These are phyloP conservation scores for Lichtheimia corymbifera DNA, from an alignment of 371 early-diverging fungal species.

Conservation along the genomic window DNA sequence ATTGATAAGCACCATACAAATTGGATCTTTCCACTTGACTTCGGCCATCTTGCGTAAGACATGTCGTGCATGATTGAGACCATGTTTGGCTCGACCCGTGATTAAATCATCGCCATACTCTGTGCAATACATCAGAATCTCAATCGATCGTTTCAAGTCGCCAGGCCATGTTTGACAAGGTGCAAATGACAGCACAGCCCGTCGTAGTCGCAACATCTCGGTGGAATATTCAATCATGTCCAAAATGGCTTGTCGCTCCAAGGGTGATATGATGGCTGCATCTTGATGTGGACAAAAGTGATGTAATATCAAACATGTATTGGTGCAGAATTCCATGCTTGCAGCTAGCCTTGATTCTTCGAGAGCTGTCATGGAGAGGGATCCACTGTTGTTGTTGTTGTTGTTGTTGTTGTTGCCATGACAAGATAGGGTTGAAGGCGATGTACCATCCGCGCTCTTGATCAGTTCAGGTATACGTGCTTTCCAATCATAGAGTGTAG, in stretches of 20 bases:
- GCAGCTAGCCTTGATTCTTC: slow-evolving; percentile 1
- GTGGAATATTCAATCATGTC: slow-evolving; percentile 24
- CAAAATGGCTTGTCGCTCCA: slow-evolving; percentile 21
- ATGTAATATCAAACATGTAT: slow-evolving; percentile 21
- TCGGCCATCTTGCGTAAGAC: slow-evolving; percentile 26
- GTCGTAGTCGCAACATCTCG: slow-evolving; percentile 24
- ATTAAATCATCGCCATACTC: slow-evolving; percentile 21
- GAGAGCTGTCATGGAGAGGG: too few species aligned
- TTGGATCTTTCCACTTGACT: slow-evolving; percentile 29
- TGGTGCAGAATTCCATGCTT: slow-evolving; percentile 30
- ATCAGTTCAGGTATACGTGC: slow-evolving; percentile 8
- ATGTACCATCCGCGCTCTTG: too few species aligned
- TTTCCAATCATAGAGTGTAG: slow-evolving; percentile 11
- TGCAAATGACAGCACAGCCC: slow-evolving; percentile 17
- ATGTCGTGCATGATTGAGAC: slow-evolving; percentile 26
- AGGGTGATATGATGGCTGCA: slow-evolving; percentile 6
- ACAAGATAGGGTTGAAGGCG: too few species aligned
- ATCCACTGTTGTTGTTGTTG: too few species aligned
- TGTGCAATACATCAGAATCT: slow-evolving; percentile 19
- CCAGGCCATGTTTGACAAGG: slow-evolving; percentile 33
- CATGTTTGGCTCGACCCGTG: slow-evolving; percentile 18
- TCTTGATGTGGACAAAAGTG: slow-evolving; percentile 14
- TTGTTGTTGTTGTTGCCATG: too few species aligned
- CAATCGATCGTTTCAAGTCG: slow-evolving; percentile 23
- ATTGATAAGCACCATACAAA: slow-evolving; percentile 21